Evolutionary conservation across 2,329 filamentous ascomycete species (phyloP), one percentile per base, ranked within the genome.

Genomic region (Fonsecaea monophora): DNA sequence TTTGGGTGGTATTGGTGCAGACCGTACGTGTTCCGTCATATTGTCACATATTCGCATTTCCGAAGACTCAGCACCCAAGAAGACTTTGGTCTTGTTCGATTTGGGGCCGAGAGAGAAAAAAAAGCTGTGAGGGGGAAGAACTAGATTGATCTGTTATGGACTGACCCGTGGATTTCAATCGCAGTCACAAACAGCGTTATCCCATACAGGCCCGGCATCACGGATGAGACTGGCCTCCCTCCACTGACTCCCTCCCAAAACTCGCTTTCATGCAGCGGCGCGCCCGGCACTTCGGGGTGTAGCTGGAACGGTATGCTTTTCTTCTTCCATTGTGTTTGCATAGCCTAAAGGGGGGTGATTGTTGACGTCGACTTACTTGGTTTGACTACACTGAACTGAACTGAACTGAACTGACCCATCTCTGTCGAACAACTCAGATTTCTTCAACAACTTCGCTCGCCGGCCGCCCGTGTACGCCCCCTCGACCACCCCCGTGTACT

Each of bases 401-500:
- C n/a, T n/a, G n/a, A n/a, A n/a, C n/a, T n/a, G n/a, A n/a, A n/a
- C 42, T 48, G 18, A 48, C 42, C 32, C 15, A n/a, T 54, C 4
- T 15, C 12, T 40, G 38, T 5, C 13, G 5, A 40, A 21, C 2
- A 42, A 35, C 3, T 15, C 15, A 62, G 72, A 77, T 18, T 76
- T 75, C 48, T 71, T 75, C 54, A 55, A 72, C 7, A 74, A 74
- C n/a, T 74, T 76, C 12, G 74, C 69, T 18, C 69, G 71, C 54
- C 72, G 73, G 3, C 73, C 76, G 9, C 82, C 82, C 0, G 74
- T 80, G 1, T 83, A 81, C 57, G 71, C 74, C 0, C 78, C 83
- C 0, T 82, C 80, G 66, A 77, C 78, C 0, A 80, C 76, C 1
- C 82, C 84, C 75, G 55, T 79, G 2, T 86, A 86, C 72, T 83